Percentiles rank a stretch among this genome's conserved stretches.
phyloP scores from a whole-genome alignment of 1,139 yeast species.

The Protomyces pachydermus region DNA sequence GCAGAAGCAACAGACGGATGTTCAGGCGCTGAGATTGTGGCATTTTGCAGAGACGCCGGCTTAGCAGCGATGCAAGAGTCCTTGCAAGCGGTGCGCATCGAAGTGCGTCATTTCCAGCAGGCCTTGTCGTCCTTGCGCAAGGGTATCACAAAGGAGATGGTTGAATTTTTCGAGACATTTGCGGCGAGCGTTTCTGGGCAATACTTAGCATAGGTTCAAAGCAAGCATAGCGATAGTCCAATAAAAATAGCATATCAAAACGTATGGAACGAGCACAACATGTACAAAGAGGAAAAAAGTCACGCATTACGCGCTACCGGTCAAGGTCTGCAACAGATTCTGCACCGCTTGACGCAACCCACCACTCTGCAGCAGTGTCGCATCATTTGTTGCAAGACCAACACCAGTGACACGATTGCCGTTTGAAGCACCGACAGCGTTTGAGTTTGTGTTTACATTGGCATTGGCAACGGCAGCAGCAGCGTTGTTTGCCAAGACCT shows the following conservation, averaged over 20 bases:
- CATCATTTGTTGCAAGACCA: background rate
- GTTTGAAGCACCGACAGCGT: background rate
- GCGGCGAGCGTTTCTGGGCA: background rate
- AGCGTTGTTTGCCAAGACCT: background rate
- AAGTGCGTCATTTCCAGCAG: slow-evolving; percentile 59
- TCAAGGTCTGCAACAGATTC: background rate
- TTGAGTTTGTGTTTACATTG: background rate
- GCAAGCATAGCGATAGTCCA: too few species aligned
- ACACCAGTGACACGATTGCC: background rate
- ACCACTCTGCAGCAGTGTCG: background rate
- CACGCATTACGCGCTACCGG: background rate
- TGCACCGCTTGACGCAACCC: background rate
- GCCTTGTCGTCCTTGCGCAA: slow-evolving; percentile 64
- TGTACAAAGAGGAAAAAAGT: background rate
- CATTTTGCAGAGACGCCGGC: slow-evolving; percentile 92
- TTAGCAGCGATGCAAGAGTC: slow-evolving; percentile 82
- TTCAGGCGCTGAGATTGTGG: slow-evolving; percentile 92
- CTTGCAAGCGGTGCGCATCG: slow-evolving; percentile 51
- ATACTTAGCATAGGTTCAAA: background rate
- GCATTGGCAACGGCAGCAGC: background rate
- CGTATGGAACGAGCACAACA: too few species aligned
- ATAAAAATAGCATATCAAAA: too few species aligned
- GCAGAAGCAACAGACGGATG: slow-evolving; percentile 74
- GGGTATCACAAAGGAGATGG: slow-evolving; percentile 81
- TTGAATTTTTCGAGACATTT: slow-evolving; percentile 65